Percentiles rank a stretch among this genome's conserved stretches.
phyloP scores from a whole-genome alignment of 352 stramenopile species.

The Pythium apleroticum region DNA sequence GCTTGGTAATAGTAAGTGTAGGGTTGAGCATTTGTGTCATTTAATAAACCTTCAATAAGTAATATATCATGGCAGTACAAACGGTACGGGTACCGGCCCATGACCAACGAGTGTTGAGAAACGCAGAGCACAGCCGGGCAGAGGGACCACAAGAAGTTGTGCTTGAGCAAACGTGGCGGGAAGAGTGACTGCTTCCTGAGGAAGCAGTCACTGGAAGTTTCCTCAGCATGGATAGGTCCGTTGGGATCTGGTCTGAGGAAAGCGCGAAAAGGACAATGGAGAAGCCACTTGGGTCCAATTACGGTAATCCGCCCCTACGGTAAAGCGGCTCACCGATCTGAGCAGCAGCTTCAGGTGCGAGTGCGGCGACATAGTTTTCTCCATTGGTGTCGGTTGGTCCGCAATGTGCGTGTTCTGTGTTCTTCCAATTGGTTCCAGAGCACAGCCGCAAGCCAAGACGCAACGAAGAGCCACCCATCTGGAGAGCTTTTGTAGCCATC shows the following conservation, averaged over 20 bases:
- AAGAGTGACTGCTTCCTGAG: neutral
- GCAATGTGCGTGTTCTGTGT: constrained; percentile 5
- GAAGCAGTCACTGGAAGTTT: too few species aligned
- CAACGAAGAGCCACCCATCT: constrained; percentile 11
- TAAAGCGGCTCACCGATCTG: too few species aligned
- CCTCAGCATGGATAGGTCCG: neutral
- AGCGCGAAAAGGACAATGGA: neutral
- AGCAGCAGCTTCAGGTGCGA: neutral
- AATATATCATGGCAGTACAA: too few species aligned
- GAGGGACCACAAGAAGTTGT: neutral
- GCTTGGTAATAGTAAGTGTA: too few species aligned
- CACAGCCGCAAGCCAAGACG: neutral
- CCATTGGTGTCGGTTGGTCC: neutral
- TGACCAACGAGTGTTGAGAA: too few species aligned
- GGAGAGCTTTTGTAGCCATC: constrained; percentile 2
- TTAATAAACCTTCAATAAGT: too few species aligned
- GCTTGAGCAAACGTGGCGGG: neutral
- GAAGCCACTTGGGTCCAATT: neutral
- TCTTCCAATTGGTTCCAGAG: constrained; percentile 3
- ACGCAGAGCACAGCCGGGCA: neutral
- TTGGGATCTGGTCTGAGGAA: neutral
- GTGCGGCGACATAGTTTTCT: neutral
- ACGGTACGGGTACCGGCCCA: too few species aligned
- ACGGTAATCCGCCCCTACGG: neutral
- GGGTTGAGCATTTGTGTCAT: too few species aligned